phyloP scores from a whole-genome alignment of 2,329 filamentous ascomycete genomes.

The Aspergillus sp. region DNA sequence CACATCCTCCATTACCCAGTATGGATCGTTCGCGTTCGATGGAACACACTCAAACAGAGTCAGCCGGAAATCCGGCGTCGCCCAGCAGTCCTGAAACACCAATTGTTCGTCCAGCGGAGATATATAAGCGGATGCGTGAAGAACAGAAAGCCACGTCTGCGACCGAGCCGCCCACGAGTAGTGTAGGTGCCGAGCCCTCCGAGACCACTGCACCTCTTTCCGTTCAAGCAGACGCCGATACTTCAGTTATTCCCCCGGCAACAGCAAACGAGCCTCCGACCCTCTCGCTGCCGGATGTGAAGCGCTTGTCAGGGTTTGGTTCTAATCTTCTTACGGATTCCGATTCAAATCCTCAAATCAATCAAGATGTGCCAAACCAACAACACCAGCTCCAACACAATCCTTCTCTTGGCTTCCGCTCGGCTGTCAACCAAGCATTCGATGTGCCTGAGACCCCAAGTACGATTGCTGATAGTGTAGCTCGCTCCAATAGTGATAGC shows the following conservation, averaged over 20 bases:
- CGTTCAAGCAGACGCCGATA: conserved; percentile 1
- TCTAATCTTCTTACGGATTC: conserved; percentile 26
- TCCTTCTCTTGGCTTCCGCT: conserved; percentile 56
- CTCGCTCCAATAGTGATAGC: conserved; percentile 62
- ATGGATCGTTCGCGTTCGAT: conserved; percentile 45
- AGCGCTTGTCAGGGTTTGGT: conserved; percentile 42
- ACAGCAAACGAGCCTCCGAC: conserved; percentile 17
- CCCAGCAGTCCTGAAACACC: conserved; percentile 53
- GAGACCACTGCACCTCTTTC: conserved; percentile 5
- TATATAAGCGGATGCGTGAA: conserved; percentile 71
- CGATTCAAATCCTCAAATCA: conserved; percentile 15
- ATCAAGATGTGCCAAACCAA: conserved; percentile 16
- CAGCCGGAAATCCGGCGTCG: conserved; percentile 18
- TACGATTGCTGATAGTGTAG: conserved; percentile 55
- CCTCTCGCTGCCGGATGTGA: conserved; percentile 43
- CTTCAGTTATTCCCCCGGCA: neutral
- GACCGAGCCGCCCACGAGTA: conserved; percentile 32
- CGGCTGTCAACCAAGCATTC: conserved; percentile 66
- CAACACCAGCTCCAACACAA: conserved; percentile 48
- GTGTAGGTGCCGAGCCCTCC: neutral
- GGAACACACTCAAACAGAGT: conserved; percentile 21
- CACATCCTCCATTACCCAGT: conserved; percentile 18
- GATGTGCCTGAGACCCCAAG: conserved; percentile 57
- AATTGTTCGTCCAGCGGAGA: conserved; percentile 72
- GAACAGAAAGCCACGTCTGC: conserved; percentile 50